phyloP scores from a whole-genome alignment of 225 moss, liverwort and hornwort genomes.

The Antitrichia curtipendula region DNA sequence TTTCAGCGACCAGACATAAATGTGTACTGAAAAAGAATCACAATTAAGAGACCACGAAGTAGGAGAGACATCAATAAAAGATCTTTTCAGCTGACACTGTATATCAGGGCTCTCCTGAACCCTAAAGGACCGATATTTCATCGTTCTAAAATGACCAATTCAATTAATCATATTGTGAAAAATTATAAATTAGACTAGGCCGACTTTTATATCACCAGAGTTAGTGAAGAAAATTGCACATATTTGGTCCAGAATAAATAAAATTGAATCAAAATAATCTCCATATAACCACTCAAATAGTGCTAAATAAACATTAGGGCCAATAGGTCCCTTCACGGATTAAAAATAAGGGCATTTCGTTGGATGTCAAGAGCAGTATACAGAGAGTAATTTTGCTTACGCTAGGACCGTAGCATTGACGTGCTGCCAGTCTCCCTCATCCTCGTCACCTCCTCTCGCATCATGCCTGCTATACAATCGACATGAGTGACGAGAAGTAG shows the following conservation, averaged over 20 bases:
- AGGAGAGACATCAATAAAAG: not conserved
- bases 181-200: not conserved
- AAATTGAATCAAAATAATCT: not conserved
- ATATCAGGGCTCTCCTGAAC: not conserved
- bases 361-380: not conserved
- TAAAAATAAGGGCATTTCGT: not conserved
- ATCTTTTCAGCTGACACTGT: not conserved
- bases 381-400: constrained; percentile 7
- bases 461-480: constrained; percentile 6
- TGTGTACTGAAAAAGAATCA: not conserved
- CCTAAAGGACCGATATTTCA: not conserved
- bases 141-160: not conserved
- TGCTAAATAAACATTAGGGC: not conserved
- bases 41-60: not conserved
- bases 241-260: not conserved
- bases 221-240: not conserved
- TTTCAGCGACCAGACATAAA: not conserved
- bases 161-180: not conserved
- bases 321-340: not conserved
- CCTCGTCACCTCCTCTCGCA: constrained; percentile 29
- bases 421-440: constrained; percentile 45
- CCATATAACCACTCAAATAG: not conserved
- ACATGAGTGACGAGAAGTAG: not conserved
- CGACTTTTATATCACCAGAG: not conserved
- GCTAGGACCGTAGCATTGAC: constrained; percentile 40